These are phyloP conservation scores for Tylopilus sp. DNA, from an alignment of 768 basidiomycete species.

Conservation along the genomic window DNA sequence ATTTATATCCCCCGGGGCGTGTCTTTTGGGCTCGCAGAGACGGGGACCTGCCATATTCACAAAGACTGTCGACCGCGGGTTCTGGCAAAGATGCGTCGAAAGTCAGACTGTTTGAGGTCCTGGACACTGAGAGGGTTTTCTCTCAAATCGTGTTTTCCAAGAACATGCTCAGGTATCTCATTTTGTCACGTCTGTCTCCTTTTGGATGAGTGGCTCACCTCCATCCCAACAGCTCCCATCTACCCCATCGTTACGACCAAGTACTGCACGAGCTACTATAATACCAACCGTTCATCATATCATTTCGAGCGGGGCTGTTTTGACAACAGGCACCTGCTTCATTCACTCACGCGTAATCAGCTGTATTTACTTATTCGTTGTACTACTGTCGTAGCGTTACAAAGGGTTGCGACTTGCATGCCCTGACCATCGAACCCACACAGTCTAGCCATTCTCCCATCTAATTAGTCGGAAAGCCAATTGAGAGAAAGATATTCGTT, in stretches of 20 bases:
- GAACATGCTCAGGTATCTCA: constrained; percentile 73
- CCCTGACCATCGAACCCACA: not conserved
- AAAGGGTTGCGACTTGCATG: not conserved
- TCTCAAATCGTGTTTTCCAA: constrained; percentile 76
- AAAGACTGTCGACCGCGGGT: constrained; percentile 19
- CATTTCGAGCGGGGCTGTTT: not conserved
- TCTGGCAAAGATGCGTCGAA: constrained; percentile 39
- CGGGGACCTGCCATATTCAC: constrained; percentile 58
- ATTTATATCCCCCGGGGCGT: constrained; percentile 73
- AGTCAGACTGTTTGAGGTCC: constrained; percentile 72
- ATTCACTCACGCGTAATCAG: constrained; percentile 1
- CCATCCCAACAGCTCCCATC: constrained; percentile 50
- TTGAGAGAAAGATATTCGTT: not conserved
- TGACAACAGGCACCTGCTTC: not conserved
- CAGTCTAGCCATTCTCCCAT: not conserved
- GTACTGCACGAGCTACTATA: constrained; percentile 67
- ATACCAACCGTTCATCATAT: constrained; percentile 9
- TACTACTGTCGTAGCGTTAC: constrained; percentile 7
- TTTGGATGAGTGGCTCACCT: constrained; percentile 3
- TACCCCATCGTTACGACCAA: constrained; percentile 79
- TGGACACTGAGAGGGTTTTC: constrained; percentile 74
- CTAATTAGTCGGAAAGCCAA: not conserved
- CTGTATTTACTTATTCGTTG: constrained; percentile 15
- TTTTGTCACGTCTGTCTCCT: not conserved
- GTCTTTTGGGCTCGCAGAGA: constrained; percentile 80